These are phyloP conservation scores for Cryphonectria parasitica DNA, from an alignment of 2,329 filamentous ascomycete genomes.

Conservation along the genomic window DNA sequence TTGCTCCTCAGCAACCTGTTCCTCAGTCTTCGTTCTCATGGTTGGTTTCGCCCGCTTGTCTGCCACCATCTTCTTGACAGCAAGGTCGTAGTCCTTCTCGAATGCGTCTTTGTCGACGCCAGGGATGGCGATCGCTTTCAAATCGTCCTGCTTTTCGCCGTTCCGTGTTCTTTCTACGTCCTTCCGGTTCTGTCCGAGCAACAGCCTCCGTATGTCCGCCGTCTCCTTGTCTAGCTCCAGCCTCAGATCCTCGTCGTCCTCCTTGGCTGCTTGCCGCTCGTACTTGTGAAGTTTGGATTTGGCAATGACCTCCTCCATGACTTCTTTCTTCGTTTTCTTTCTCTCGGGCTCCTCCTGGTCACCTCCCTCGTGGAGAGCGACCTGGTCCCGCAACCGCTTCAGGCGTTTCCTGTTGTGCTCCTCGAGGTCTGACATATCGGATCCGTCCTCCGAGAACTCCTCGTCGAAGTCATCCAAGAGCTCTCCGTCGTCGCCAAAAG, in stretches of 20 bases:
- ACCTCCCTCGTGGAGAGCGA: conserved; percentile 48
- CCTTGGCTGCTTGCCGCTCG: conserved; percentile 88
- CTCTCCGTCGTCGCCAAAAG: conserved; percentile 60
- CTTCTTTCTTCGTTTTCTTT: conserved; percentile 94
- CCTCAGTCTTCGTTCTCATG: conserved; percentile 87
- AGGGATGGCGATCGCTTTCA: conserved; percentile 33
- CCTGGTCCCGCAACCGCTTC: conserved; percentile 58
- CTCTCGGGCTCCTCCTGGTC: conserved; percentile 69
- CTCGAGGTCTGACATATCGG: conserved; percentile 51
- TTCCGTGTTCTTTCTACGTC: conserved; percentile 32
- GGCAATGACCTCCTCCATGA: conserved; percentile 96
- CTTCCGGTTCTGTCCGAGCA: conserved; percentile 57
- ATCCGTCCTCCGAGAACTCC: conserved; percentile 62
- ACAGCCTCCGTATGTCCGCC: conserved; percentile 72
- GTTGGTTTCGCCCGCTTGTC: conserved; percentile 86
- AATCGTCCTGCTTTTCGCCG: conserved; percentile 33
- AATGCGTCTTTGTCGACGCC: conserved; percentile 69
- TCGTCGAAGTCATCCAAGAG: conserved; percentile 78
- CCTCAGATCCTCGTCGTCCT: conserved; percentile 88
- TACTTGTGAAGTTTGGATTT: conserved; percentile 97
- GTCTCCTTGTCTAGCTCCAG: conserved; percentile 85
- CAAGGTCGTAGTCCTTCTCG: conserved; percentile 85
- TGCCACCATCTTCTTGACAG: conserved; percentile 78
- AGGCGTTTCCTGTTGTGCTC: conserved; percentile 55
- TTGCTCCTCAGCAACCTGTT: conserved; percentile 80